A percentile compares a stretch with the other conserved stretches of the same genome.
Conservation (phyloP, 164 flowering plant genomes). For the Kalanchoe fedtschenkoi region DNA sequence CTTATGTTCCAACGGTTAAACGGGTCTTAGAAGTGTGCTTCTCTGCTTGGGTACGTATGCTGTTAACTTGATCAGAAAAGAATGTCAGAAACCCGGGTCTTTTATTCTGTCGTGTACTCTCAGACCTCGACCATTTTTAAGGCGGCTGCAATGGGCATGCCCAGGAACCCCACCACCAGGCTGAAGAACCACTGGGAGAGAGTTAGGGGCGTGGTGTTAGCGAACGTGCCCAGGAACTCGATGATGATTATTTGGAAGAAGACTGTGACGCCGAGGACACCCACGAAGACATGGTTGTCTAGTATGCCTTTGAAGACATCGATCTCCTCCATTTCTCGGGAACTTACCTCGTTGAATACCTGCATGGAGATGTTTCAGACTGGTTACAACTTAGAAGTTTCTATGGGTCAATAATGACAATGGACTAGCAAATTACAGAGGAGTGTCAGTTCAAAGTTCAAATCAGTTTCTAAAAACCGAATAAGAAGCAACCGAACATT, state of each 20-base stretch:
- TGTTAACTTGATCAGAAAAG: conserved; percentile 1
- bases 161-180: conserved; percentile 32
- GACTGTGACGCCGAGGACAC: conserved; percentile 28
- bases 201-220: conserved; percentile 42
- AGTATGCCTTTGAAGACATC: conserved; percentile 44
- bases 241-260: conserved; percentile 41
- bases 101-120: background rate
- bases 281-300: conserved; percentile 34
- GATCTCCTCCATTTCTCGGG: conserved; percentile 47
- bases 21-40: no score
- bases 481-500: no score
- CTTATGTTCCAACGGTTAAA: no score
- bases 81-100: background rate
- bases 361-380: conserved; percentile 12
- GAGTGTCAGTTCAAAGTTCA: no score
- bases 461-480: no score
- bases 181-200: conserved; percentile 36
- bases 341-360: conserved; percentile 54
- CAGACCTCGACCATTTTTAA: conserved; percentile 41
- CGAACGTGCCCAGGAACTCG: conserved; percentile 44
- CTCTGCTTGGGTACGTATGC: background rate
- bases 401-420: no score
- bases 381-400: background rate
- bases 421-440: no score
- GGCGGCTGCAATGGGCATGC: conserved; percentile 43